These are phyloP conservation scores for Pyricularia grisea DNA, from an alignment of 2,329 filamentous ascomycete genomes.

Conservation along the genomic window DNA sequence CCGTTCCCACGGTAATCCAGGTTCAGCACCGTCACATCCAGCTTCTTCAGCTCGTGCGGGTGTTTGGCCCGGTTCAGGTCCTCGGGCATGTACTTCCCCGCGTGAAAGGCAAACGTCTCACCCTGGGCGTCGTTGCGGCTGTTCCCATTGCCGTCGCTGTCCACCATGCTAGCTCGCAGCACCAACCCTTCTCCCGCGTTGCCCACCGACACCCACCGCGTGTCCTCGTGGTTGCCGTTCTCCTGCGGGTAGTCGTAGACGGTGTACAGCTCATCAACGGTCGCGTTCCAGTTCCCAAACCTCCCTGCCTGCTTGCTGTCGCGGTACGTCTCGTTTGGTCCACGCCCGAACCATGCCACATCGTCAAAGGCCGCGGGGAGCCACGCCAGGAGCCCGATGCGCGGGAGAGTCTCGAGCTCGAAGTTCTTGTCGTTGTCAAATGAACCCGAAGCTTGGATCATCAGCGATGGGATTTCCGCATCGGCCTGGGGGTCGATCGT, in stretches of 20 bases:
- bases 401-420: constrained; percentile 31
- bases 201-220: constrained; percentile 24
- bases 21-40: constrained; percentile 27
- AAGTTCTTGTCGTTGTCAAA: constrained; percentile 26
- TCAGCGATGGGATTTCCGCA: constrained; percentile 23
- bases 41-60: constrained; percentile 34
- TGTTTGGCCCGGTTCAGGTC: constrained; percentile 30
- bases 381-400: constrained; percentile 35
- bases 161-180: constrained; percentile 16
- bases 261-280: constrained; percentile 31
- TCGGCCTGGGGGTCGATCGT: constrained; percentile 21
- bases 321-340: constrained; percentile 39
- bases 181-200: not conserved
- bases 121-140: constrained; percentile 5
- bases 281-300: constrained; percentile 25
- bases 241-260: constrained; percentile 45
- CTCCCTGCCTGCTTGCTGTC: constrained; percentile 38
- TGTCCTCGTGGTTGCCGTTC: constrained; percentile 39
- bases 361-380: constrained; percentile 18
- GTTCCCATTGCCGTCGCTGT: constrained; percentile 10
- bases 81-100: constrained; percentile 27
- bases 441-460: constrained; percentile 11
- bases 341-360: constrained; percentile 39
- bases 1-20: constrained; percentile 33
- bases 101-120: constrained; percentile 28